A percentile compares a stretch with the other conserved stretches of the same genome.
Conservation (phyloP, 2,329 filamentous ascomycete genomes). For the Verticillium isaacii region DNA sequence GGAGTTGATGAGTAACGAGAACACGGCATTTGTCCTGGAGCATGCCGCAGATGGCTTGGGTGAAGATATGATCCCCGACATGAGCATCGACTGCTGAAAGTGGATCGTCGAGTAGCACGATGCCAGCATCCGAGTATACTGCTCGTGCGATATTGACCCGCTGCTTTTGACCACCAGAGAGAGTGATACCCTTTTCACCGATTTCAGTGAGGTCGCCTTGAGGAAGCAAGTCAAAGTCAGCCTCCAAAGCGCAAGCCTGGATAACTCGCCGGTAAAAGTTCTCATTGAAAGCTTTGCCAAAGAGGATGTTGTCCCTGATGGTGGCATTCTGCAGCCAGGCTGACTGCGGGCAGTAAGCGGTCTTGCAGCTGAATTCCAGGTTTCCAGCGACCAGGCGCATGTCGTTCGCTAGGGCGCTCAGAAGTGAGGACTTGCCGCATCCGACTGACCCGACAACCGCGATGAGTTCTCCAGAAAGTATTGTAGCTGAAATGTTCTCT, state of each 20-base stretch:
- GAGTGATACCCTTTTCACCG: conserved; percentile 90
- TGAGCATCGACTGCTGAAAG: conserved; percentile 66
- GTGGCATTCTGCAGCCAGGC: conserved; percentile 96
- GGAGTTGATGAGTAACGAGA: conserved; percentile 90
- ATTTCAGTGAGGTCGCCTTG: conserved; percentile 87
- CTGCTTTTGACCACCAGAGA: conserved; percentile 94
- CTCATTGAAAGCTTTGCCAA: conserved; percentile 72
- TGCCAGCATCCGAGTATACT: conserved; percentile 65
- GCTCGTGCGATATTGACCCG: conserved; percentile 90
- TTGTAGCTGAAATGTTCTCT: conserved; percentile 59
- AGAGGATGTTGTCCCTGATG: conserved; percentile 83
- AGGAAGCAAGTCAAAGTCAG: conserved; percentile 90
- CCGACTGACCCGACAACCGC: conserved; percentile 85
- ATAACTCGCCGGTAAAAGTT: conserved; percentile 80
- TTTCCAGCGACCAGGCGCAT: conserved; percentile 80
- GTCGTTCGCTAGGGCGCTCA: conserved; percentile 85
- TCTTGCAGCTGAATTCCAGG: conserved; percentile 69
- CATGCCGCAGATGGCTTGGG: conserved; percentile 86
- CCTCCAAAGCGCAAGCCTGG: conserved; percentile 72
- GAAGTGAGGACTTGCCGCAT: conserved; percentile 83
- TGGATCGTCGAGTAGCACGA: conserved; percentile 66
- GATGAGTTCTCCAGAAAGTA: conserved; percentile 71
- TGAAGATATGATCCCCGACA: conserved; percentile 75
- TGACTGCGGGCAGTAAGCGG: conserved; percentile 92
- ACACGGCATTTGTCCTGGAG: conserved; percentile 86